Percentiles rank a stretch among this genome's conserved stretches.
Evolutionary conservation across 202 grass and related monocot species (phyloP).

Genomic region (Dendrocalamus latiflorus): DNA sequence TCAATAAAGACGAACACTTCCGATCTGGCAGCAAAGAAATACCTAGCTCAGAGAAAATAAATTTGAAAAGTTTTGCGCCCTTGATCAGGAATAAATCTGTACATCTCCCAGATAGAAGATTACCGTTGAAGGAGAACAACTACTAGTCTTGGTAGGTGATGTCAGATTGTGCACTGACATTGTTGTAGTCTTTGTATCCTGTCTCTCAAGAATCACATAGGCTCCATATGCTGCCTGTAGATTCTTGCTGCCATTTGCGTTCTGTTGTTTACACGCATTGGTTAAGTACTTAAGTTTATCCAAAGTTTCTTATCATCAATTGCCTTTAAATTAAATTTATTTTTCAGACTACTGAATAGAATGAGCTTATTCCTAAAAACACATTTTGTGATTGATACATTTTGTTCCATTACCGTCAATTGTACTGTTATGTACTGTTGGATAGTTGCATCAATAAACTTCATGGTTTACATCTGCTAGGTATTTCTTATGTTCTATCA

Average conservation of each 20-base stretch:
- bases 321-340: neutral
- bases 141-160: constrained; percentile 35
- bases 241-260: too few species aligned
- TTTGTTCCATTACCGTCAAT: neutral
- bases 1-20: constrained; percentile 31
- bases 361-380: constrained; percentile 5
- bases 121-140: constrained; percentile 66
- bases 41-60: constrained; percentile 13
- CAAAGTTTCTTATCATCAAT: neutral
- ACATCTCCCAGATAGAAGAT: too few species aligned
- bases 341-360: constrained; percentile 3
- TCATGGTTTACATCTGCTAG: neutral
- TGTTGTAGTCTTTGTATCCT: constrained; percentile 34
- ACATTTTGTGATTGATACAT: neutral
- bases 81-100: constrained; percentile 46
- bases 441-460: too few species aligned
- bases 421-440: too few species aligned
- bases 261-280: constrained; percentile 31
- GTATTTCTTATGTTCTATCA: neutral
- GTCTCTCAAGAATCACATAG: neutral
- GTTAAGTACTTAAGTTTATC: constrained; percentile 14
- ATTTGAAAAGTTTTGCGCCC: neutral
- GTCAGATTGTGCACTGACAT: constrained; percentile 35
- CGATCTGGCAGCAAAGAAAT: constrained; percentile 12
- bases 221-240: too few species aligned